phyloP scores from a whole-genome alignment of 805 yeast species.

The Cyberlindnera sargentensis region DNA sequence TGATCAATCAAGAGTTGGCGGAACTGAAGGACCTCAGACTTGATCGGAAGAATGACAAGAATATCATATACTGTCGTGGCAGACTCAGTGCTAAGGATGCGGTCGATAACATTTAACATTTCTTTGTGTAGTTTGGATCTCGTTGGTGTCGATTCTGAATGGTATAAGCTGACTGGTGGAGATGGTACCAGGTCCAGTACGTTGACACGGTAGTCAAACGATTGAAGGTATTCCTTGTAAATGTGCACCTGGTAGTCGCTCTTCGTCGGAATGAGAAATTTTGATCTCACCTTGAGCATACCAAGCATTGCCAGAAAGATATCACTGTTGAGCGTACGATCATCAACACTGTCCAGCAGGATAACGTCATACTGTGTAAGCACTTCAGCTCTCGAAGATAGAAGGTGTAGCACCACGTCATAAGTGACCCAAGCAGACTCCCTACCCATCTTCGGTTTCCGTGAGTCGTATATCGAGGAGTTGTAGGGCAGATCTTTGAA shows the following conservation, averaged over 20 bases:
- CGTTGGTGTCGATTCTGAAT: constrained; percentile 1
- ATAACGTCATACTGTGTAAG: constrained; percentile 5
- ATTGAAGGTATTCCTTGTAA: constrained; percentile 1
- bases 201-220: not conserved
- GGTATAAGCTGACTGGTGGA: constrained; percentile 3
- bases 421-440: constrained; percentile 3
- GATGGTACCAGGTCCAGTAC: not conserved
- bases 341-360: constrained; percentile 8
- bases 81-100: constrained; percentile 2
- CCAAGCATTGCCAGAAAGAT: constrained; percentile 6
- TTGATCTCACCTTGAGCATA: not conserved
- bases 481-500: constrained; percentile 1
- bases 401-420: constrained; percentile 3
- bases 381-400: not conserved
- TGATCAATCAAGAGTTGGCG: not conserved
- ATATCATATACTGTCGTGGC: constrained; percentile 4
- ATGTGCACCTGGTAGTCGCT: not conserved
- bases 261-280: constrained; percentile 5
- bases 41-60: constrained; percentile 3
- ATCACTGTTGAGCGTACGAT: constrained; percentile 5
- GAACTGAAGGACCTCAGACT: not conserved
- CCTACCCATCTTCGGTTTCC: not conserved
- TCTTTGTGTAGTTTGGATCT: not conserved
- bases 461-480: not conserved
- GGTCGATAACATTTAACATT: not conserved